Percentiles rank a stretch among this genome's conserved stretches.
Evolutionary conservation across 176 grass and related monocot species (phyloP).

Genomic region (Rhynchospora tenuis): DNA sequence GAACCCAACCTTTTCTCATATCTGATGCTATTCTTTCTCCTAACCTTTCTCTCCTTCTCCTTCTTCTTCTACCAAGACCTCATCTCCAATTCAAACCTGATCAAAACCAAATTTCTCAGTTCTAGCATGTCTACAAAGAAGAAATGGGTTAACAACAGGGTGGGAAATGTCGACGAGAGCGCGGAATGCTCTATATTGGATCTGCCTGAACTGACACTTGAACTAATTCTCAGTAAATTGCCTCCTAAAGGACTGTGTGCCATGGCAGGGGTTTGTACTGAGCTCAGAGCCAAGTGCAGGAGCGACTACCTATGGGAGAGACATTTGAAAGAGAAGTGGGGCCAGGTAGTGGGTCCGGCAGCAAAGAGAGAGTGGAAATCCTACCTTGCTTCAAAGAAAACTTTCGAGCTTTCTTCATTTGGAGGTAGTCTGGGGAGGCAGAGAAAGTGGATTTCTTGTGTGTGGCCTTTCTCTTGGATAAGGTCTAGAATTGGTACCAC

Average conservation of each 20-base stretch:
- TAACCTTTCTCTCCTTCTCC: slow-evolving; percentile 53
- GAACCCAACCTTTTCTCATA: background rate
- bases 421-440: slow-evolving; percentile 17
- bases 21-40: slow-evolving; percentile 68
- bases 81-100: slow-evolving; percentile 11
- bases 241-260: slow-evolving; percentile 49
- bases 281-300: slow-evolving; percentile 50
- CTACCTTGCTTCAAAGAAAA: slow-evolving; percentile 43
- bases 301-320: slow-evolving; percentile 80
- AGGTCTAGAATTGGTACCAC: slow-evolving; percentile 15
- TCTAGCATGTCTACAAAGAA: slow-evolving; percentile 36
- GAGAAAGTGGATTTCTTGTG: slow-evolving; percentile 69
- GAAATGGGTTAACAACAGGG: slow-evolving; percentile 37
- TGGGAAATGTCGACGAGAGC: slow-evolving; percentile 27
- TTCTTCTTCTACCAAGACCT: slow-evolving; percentile 48
- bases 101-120: slow-evolving; percentile 4
- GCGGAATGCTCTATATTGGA: slow-evolving; percentile 50
- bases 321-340: slow-evolving; percentile 83
- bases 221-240: slow-evolving; percentile 75
- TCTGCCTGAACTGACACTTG: slow-evolving; percentile 78
- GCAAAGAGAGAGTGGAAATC: slow-evolving; percentile 49
- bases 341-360: slow-evolving; percentile 49
- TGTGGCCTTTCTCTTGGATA: slow-evolving; percentile 86
- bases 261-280: slow-evolving; percentile 66
- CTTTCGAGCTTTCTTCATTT: background rate